These are phyloP conservation scores for Malassezia nana DNA, from an alignment of 1,284 basidiomycete genomes.

Conservation along the genomic window DNA sequence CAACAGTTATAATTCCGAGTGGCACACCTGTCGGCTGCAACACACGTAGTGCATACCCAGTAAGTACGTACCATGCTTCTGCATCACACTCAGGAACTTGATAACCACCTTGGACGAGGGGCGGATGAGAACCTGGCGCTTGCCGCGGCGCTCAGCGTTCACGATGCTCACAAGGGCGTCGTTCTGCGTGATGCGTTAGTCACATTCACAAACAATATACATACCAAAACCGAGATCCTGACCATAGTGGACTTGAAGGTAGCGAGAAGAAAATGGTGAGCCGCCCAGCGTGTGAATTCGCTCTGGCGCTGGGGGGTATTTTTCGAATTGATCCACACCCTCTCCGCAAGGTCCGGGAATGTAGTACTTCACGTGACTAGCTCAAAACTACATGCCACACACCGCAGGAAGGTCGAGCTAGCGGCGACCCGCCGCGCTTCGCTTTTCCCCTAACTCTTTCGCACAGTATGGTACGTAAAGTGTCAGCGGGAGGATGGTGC, in stretches of 20 bases:
- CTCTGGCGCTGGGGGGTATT: slow-evolving; percentile 8
- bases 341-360: background rate
- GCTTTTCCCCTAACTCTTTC: slow-evolving; percentile 5
- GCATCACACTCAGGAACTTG: slow-evolving; percentile 49
- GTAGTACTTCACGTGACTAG: slow-evolving; percentile 15
- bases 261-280: slow-evolving; percentile 15
- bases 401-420: slow-evolving; percentile 8
- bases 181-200: slow-evolving; percentile 25
- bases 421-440: background rate
- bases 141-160: slow-evolving; percentile 48
- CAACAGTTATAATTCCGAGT: slow-evolving; percentile 48
- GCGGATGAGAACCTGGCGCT: slow-evolving; percentile 47
- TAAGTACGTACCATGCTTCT: slow-evolving; percentile 47
- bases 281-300: slow-evolving; percentile 10
- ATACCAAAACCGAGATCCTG: slow-evolving; percentile 46
- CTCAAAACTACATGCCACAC: slow-evolving; percentile 15
- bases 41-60: background rate
- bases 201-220: slow-evolving; percentile 12
- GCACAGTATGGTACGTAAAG: slow-evolving; percentile 16
- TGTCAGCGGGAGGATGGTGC: background rate
- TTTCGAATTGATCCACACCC: slow-evolving; percentile 1
- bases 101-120: slow-evolving; percentile 48
- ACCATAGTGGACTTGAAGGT: slow-evolving; percentile 40
- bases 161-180: slow-evolving; percentile 49
- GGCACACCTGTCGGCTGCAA: background rate